A percentile compares a stretch with the other conserved stretches of the same genome.
These are phyloP conservation scores for Colletotrichum echinochloae DNA, from an alignment of 2,329 filamentous ascomycete species.

Conservation along the genomic window DNA sequence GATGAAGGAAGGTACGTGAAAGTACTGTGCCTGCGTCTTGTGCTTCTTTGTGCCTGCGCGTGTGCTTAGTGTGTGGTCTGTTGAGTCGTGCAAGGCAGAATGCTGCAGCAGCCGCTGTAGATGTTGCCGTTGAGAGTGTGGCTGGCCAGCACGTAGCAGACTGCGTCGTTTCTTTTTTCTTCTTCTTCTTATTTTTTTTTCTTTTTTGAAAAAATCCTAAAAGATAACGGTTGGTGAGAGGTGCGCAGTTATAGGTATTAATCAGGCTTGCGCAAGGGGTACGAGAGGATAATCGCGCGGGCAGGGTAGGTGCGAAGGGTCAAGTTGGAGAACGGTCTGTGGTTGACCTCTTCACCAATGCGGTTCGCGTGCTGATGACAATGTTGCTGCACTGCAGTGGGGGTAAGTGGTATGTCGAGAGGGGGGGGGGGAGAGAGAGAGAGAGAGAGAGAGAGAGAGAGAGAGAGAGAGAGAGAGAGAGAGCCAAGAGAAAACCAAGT, in stretches of 20 bases:
- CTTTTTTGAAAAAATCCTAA: no score
- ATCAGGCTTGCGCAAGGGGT: conserved; percentile 6
- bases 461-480: no score
- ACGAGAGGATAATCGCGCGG: background rate
- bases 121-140: background rate
- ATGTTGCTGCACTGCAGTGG: no score
- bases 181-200: background rate
- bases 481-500: no score
- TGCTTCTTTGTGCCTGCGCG: conserved; percentile 7
- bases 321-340: background rate
- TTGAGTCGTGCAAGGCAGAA: background rate
- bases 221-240: background rate
- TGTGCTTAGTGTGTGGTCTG: background rate
- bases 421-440: no score
- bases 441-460: no score
- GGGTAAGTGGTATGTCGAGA: no score
- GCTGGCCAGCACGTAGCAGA: conserved; percentile 1
- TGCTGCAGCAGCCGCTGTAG: background rate
- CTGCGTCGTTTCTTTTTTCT: background rate
- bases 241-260: background rate
- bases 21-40: conserved; percentile 18
- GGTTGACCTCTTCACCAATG: background rate
- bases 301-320: background rate
- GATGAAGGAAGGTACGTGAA: conserved; percentile 4
- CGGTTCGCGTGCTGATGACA: background rate